Conservation (phyloP, 1,139 yeast species). For the Yamadazyma mexicana region DNA sequence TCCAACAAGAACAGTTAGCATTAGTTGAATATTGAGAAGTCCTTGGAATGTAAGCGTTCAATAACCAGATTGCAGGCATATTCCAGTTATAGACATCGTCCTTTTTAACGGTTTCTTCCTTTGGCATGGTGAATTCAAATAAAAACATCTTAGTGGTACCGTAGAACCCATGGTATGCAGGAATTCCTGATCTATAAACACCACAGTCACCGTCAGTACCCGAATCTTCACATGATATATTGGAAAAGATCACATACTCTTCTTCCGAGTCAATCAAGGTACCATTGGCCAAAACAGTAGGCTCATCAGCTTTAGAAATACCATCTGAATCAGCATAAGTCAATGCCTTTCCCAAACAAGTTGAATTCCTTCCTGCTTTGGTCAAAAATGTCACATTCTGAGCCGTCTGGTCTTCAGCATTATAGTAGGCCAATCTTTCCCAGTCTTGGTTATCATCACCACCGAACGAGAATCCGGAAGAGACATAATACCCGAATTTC, state of each 20-base stretch:
- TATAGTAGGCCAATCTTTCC: slow-evolving; percentile 71
- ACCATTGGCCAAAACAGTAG: slow-evolving; percentile 64
- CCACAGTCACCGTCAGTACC: slow-evolving; percentile 70
- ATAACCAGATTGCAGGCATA: slow-evolving; percentile 96
- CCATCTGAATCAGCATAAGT: slow-evolving; percentile 81
- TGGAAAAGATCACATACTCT: slow-evolving; percentile 79
- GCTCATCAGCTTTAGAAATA: slow-evolving; percentile 55
- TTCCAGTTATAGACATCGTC: slow-evolving; percentile 46
- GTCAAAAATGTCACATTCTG: slow-evolving; percentile 81
- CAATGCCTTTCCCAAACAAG: slow-evolving; percentile 84
- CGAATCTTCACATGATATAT: slow-evolving; percentile 55
- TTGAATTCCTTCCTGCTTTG: slow-evolving; percentile 70
- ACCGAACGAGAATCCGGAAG: slow-evolving; percentile 38
- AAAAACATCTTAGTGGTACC: slow-evolving; percentile 79
- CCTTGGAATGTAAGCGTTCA: slow-evolving; percentile 93
- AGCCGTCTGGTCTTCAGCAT: slow-evolving; percentile 41
- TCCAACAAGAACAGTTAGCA: slow-evolving; percentile 86
- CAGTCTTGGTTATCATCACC: slow-evolving; percentile 51
- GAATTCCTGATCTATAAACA: slow-evolving; percentile 78
- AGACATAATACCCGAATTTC: slow-evolving; percentile 64
- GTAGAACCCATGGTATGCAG: slow-evolving; percentile 90
- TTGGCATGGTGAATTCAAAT: slow-evolving; percentile 91
- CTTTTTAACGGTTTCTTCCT: slow-evolving; percentile 49
- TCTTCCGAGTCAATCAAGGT: slow-evolving; percentile 63
- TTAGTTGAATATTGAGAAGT: slow-evolving; percentile 78